A percentile compares a stretch with the other conserved stretches of the same genome.
Evolutionary conservation across 495 filamentous ascomycete species (phyloP).

Genomic region (Hypoxylon subgilvum): DNA sequence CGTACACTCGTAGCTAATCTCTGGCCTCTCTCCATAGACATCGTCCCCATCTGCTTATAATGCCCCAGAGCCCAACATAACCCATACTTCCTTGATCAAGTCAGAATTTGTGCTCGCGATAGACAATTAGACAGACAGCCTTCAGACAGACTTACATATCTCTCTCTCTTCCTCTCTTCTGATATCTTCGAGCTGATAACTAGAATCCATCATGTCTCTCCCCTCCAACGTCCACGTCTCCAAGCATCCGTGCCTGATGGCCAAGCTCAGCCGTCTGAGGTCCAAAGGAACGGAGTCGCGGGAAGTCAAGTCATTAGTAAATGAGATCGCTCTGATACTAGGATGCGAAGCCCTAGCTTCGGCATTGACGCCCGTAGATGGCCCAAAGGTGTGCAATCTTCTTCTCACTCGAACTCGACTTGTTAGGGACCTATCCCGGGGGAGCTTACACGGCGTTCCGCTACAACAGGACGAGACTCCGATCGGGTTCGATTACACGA

Average conservation of each 20-base stretch:
- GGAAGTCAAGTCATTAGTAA: conserved; percentile 80
- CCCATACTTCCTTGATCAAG: too few relatives aligned
- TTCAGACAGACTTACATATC: too few relatives aligned
- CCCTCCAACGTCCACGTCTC: conserved; percentile 82
- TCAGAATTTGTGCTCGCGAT: too few relatives aligned
- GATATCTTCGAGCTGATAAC: too few relatives aligned
- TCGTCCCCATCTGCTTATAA: too few relatives aligned
- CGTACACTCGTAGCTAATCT: too few relatives aligned
- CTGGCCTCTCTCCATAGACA: too few relatives aligned
- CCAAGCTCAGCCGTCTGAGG: conserved; percentile 89
- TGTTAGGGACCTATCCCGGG: too few relatives aligned
- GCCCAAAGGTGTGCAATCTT: conserved; percentile 48
- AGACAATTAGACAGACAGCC: too few relatives aligned
- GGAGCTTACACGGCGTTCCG: conserved; percentile 6
- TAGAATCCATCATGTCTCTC: conserved; percentile 47
- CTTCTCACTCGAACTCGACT: too few relatives aligned
- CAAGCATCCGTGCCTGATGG: conserved; percentile 80
- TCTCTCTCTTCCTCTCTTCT: too few relatives aligned
- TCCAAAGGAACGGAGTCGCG: conserved; percentile 69
- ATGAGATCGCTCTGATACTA: conserved; percentile 84
- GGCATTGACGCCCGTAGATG: conserved; percentile 58
- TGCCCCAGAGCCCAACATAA: too few relatives aligned
- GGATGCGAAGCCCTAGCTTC: conserved; percentile 80
- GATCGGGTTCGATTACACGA: conserved; percentile 72
- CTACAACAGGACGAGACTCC: conserved; percentile 72